These are phyloP conservation scores for Vicia faba DNA, from an alignment of 306 rosid species.

Conservation along the genomic window DNA sequence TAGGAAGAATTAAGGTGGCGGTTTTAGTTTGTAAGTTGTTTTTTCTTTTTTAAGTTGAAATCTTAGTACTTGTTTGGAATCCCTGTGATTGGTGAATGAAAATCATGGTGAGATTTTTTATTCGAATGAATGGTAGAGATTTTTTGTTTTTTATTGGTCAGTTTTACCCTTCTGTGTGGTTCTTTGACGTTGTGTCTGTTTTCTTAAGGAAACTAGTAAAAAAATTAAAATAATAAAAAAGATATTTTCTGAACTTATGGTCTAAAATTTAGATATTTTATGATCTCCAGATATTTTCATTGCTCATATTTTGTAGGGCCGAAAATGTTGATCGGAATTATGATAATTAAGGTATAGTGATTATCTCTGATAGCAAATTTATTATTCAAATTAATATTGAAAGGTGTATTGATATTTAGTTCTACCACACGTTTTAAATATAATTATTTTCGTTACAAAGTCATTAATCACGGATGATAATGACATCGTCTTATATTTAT, in stretches of 20 bases:
- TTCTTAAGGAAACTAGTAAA: not conserved
- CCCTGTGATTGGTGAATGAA: constrained; percentile 5
- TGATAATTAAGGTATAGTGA: not conserved
- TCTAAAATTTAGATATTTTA: not conserved
- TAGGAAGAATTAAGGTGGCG: constrained; percentile 6
- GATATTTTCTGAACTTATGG: not conserved
- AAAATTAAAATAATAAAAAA: not conserved
- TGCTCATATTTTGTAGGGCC: not conserved
- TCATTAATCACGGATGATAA: too few species aligned
- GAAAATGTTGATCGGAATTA: not conserved
- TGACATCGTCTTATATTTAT: too few species aligned
- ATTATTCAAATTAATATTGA: too few species aligned
- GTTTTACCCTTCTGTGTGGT: not conserved
- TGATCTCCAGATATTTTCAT: too few species aligned
- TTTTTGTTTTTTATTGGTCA: not conserved
- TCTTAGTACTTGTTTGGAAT: not conserved
- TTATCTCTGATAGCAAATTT: too few species aligned
- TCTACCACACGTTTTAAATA: too few species aligned
- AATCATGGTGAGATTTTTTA: constrained; percentile 20
- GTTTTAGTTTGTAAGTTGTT: not conserved
- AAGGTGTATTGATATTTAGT: too few species aligned
- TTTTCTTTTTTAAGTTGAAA: not conserved
- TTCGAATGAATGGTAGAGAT: not conserved
- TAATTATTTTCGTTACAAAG: too few species aligned
- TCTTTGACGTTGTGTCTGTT: not conserved